These are phyloP conservation scores for Mortierella sp. DNA, from an alignment of 371 early-diverging fungal genomes.

Conservation along the genomic window DNA sequence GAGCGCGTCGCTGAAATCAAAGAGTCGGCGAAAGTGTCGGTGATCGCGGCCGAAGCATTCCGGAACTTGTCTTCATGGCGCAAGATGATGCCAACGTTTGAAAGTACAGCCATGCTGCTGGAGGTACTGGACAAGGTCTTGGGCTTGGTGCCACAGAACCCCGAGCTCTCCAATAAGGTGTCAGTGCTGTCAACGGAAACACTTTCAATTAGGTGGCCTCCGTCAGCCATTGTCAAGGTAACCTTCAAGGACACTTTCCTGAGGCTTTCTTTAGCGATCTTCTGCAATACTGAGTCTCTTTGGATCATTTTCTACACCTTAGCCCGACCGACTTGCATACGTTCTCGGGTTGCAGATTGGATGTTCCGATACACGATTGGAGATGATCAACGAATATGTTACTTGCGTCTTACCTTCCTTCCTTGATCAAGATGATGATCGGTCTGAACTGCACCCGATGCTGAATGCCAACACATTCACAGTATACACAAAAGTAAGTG, in stretches of 20 bases:
- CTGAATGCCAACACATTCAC: conserved; percentile 59
- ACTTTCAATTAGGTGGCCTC: conserved; percentile 37
- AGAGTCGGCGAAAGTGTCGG: conserved; percentile 32
- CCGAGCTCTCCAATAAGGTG: conserved; percentile 21
- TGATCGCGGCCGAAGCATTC: conserved; percentile 27
- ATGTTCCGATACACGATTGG: conserved; percentile 54
- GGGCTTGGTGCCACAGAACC: conserved; percentile 31
- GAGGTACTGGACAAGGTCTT: conserved; percentile 42
- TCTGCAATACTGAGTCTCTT: too few species aligned
- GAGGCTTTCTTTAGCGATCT: too few species aligned
- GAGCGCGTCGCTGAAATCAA: conserved; percentile 19
- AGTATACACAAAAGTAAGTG: conserved; percentile 59
- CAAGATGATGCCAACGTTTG: conserved; percentile 47
- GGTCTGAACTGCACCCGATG: conserved; percentile 59
- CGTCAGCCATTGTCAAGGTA: conserved; percentile 31
- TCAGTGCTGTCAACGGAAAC: conserved; percentile 32
- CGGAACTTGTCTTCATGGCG: conserved; percentile 28
- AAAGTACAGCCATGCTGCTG: conserved; percentile 28
- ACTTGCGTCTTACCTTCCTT: conserved; percentile 58
- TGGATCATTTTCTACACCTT: background rate
- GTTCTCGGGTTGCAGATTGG: conserved; percentile 62
- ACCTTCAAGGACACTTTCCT: background rate
- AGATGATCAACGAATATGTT: conserved; percentile 59
- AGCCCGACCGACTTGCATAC: conserved; percentile 44
- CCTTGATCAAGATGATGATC: conserved; percentile 54